Conservation (phyloP, 73 alveolate species). For the Durusdinium trenchii region DNA sequence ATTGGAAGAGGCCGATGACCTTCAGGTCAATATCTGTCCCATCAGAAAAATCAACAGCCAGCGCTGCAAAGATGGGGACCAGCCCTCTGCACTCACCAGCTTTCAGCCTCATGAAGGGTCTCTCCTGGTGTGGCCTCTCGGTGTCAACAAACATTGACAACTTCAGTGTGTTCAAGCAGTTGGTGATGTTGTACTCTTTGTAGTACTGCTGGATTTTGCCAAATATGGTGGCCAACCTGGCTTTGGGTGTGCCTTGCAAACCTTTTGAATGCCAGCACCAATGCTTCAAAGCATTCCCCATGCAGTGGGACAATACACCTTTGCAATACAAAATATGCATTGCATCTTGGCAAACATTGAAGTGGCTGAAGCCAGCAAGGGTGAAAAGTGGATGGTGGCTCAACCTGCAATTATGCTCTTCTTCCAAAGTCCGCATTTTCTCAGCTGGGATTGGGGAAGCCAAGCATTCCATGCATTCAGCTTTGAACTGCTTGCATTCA, state of each 20-base stretch:
- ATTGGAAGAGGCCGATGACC: neutral
- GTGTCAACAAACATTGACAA: neutral
- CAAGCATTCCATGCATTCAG: neutral
- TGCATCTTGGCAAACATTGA: neutral
- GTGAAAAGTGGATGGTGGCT: neutral
- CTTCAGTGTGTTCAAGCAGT: neutral
- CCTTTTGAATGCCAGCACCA: neutral
- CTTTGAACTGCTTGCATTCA: neutral
- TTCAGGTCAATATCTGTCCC: neutral
- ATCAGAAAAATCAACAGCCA: neutral
- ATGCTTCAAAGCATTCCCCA: neutral
- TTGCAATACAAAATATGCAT: neutral
- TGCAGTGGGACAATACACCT: neutral
- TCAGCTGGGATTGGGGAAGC: neutral
- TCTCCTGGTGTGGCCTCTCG: neutral
- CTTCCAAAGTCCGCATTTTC: neutral
- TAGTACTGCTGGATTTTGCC: neutral
- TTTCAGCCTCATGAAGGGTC: neutral
- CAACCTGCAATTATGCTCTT: neutral
- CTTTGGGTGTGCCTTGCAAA: neutral
- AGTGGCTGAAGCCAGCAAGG: neutral
- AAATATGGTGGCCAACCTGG: neutral
- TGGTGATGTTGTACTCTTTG: neutral
- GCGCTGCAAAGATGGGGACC: neutral
- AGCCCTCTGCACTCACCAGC: constrained; percentile 14